Conservation (phyloP, 805 yeast species). For the Ogataea saltuana region DNA sequence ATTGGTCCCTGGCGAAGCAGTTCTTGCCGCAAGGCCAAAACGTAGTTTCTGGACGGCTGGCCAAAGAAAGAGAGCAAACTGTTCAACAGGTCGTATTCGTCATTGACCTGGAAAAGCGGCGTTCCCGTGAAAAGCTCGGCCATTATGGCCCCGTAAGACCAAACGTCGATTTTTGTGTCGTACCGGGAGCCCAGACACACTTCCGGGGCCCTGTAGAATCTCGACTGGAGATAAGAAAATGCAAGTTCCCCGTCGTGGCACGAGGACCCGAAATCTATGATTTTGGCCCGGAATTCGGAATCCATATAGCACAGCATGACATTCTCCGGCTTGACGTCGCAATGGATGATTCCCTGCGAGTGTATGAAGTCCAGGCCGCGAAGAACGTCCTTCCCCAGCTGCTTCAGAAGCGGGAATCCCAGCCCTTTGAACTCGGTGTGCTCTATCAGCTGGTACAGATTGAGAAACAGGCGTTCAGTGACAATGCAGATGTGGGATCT, state of each 20-base stretch:
- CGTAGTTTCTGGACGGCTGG: slow-evolving; percentile 43
- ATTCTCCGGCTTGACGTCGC: slow-evolving; percentile 87
- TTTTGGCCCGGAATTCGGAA: slow-evolving; percentile 43
- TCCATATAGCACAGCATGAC: slow-evolving; percentile 52
- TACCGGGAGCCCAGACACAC: slow-evolving; percentile 68
- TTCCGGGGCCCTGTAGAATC: slow-evolving; percentile 81
- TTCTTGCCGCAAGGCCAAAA: slow-evolving; percentile 41
- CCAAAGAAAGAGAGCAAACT: slow-evolving; percentile 47
- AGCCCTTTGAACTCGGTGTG: slow-evolving; percentile 52
- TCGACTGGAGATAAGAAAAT: slow-evolving; percentile 56
- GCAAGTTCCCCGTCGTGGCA: slow-evolving; percentile 45
- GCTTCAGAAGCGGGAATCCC: slow-evolving; percentile 40
- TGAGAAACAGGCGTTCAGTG: slow-evolving; percentile 69
- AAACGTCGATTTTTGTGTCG: slow-evolving; percentile 59
- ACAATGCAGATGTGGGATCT: slow-evolving; percentile 81
- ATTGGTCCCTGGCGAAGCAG: slow-evolving; percentile 40
- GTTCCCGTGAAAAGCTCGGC: slow-evolving; percentile 76
- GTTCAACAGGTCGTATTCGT: slow-evolving; percentile 50
- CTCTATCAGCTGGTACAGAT: slow-evolving; percentile 61
- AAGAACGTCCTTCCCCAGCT: slow-evolving; percentile 56
- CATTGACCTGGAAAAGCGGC: slow-evolving; percentile 49
- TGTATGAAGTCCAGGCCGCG: slow-evolving; percentile 64
- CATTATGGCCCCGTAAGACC: slow-evolving; percentile 94
- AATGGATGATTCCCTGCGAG: slow-evolving; percentile 61
- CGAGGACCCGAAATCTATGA: slow-evolving; percentile 82